A percentile compares a stretch with the other conserved stretches of the same genome.
Conservation (phyloP, 441 rosid genomes). For the Pelargonium australe region DNA sequence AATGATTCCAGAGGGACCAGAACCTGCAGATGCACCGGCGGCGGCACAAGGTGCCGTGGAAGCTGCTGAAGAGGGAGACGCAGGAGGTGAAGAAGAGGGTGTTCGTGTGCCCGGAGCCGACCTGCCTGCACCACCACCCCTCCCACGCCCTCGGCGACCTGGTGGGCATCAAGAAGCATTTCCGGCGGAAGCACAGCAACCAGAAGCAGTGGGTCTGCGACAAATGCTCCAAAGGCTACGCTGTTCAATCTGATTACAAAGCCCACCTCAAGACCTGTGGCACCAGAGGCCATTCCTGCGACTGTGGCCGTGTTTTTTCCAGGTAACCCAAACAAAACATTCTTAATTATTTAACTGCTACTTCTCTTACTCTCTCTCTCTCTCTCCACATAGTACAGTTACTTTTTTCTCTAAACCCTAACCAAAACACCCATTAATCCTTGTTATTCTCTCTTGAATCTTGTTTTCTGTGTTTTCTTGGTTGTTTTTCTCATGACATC, state of each 20-base stretch:
- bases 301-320: slow-evolving; percentile 96
- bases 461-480: neutral
- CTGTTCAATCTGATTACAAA: slow-evolving; percentile 93
- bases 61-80: slow-evolving; percentile 72
- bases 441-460: neutral
- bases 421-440: neutral
- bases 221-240: slow-evolving; percentile 81
- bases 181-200: slow-evolving; percentile 79
- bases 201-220: slow-evolving; percentile 90
- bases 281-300: slow-evolving; percentile 89
- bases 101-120: slow-evolving; percentile 82
- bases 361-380: neutral
- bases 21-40: slow-evolving; percentile 90
- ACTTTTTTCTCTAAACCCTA: neutral
- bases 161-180: slow-evolving; percentile 87
- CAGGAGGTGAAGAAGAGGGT: slow-evolving; percentile 73
- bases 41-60: slow-evolving; percentile 95
- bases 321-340: slow-evolving; percentile 34
- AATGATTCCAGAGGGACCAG: slow-evolving; percentile 93
- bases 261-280: slow-evolving; percentile 98
- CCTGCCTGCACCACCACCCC: slow-evolving; percentile 87
- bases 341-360: neutral
- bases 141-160: slow-evolving; percentile 93
- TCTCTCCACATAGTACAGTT: neutral
- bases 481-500: slow-evolving; percentile 6